A percentile compares a stretch with the other conserved stretches of the same genome.
phyloP scores from a whole-genome alignment of 2,329 filamentous ascomycete species.

The Aspergillus sp. region DNA sequence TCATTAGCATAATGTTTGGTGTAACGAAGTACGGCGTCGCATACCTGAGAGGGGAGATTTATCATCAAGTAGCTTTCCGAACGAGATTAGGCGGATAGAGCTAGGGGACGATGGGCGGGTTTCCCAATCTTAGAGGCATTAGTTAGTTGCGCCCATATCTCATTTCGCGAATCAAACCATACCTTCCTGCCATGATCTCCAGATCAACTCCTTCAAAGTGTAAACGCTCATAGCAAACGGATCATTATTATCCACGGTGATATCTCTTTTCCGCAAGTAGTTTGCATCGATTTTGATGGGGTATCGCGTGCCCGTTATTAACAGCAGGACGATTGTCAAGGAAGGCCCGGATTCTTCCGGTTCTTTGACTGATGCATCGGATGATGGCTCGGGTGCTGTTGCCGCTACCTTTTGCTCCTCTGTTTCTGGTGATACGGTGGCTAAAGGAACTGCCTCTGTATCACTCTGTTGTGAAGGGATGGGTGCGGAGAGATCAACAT shows the following conservation, averaged over 20 bases:
- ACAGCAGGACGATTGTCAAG: conserved; percentile 70
- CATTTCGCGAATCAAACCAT: conserved; percentile 17
- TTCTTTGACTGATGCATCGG: conserved; percentile 35
- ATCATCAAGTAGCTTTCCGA: conserved; percentile 87
- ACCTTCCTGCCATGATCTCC: conserved; percentile 85
- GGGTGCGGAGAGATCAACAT: conserved; percentile 23
- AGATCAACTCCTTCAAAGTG: conserved; percentile 88
- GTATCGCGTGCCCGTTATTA: conserved; percentile 79
- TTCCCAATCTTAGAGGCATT: conserved; percentile 68
- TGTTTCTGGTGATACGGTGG: conserved; percentile 18
- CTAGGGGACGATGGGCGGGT: conserved; percentile 79
- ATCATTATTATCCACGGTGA: conserved; percentile 73
- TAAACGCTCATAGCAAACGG: conserved; percentile 91
- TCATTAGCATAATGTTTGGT: conserved; percentile 8
- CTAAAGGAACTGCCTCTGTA: conserved; percentile 10
- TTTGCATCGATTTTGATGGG: conserved; percentile 87
- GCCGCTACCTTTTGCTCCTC: conserved; percentile 24
- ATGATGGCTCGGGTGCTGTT: conserved; percentile 19
- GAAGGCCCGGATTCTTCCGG: conserved; percentile 37
- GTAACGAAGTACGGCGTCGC: conserved; percentile 23
- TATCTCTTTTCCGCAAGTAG: conserved; percentile 78
- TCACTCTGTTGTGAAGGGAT: conserved; percentile 16
- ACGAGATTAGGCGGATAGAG: conserved; percentile 86
- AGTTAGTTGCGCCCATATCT: neutral
- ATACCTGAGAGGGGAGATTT: conserved; percentile 81